Evolutionary conservation across 176 grass and related monocot species (phyloP).

Genomic region (Oryza meridionalis): DNA sequence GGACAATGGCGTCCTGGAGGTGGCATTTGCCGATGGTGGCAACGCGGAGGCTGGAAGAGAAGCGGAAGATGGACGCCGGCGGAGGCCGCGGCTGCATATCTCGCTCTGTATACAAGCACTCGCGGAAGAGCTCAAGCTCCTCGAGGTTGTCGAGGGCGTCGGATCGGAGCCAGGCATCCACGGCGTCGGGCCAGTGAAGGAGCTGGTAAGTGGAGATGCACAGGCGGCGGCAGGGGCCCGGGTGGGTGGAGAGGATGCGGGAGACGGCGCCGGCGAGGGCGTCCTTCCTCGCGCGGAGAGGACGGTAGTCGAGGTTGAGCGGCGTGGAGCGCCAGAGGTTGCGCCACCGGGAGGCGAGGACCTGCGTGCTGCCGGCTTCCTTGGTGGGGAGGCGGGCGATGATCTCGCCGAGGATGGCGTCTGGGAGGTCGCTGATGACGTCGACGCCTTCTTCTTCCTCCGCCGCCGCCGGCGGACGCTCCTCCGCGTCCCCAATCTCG

Average conservation of each 20-base stretch:
- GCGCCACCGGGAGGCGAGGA: slow-evolving; percentile 13
- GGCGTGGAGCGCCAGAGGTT: not conserved
- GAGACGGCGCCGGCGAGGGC: not conserved
- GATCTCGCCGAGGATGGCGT: no score
- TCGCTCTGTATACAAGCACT: no score
- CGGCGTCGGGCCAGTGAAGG: no score
- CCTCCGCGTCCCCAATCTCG: no score
- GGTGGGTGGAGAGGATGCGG: not conserved
- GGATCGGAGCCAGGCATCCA: not conserved
- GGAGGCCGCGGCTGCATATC: not conserved
- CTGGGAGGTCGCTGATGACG: no score
- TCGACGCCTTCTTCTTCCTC: no score
- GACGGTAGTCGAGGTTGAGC: not conserved
- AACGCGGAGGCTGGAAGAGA: slow-evolving; percentile 10
- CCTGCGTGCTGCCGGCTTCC: not conserved
- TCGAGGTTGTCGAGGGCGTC: no score
- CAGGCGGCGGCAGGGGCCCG: not conserved
- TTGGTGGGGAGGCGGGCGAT: no score
- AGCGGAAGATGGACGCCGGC: slow-evolving; percentile 31
- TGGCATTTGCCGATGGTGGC: not conserved
- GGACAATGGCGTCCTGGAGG: not conserved
- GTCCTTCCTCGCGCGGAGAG: not conserved
- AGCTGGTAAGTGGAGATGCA: not conserved
- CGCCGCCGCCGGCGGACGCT: no score
- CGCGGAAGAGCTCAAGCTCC: not conserved